Base-by-base conservation (phyloP, 1,284 basidiomycete genomes). In the Tetrapyrgos nigripes region DNA sequence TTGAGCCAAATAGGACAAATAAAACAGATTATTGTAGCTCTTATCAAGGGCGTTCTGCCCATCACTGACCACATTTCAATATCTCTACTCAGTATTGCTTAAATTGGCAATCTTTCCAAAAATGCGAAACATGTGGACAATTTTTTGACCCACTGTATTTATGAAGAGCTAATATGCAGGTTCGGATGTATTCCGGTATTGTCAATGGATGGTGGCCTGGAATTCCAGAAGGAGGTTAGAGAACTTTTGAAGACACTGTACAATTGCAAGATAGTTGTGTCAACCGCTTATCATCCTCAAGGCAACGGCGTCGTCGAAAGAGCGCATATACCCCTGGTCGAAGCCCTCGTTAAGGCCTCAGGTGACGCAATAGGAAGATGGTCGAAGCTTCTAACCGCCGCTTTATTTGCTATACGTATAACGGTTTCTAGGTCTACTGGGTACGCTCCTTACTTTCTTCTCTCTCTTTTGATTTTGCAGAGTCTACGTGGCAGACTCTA, bases 251-350 rank as follows among this genome's bases (percentile, higher is more conserved):
- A 55, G 9, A 55, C 57, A 9, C 63, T 65, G 23, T 74, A 74
- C 45, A 40, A 57, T 1, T 62, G 74, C 21, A 55, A 46, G 0
- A 56, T 69, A 2, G 65, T 76, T 9, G 35, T 69, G 2, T 70
- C 66, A 5, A 64, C 69, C 0, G 55, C 70, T 0, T 76, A 74
- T 50, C 69, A 76, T 53, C 71, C 70, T 0, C 55, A 75, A 57
- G 73, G 70, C 5, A 76, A 76, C 44, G 74, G 65, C 0, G 56
- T 66, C 0, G 64, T 68, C 0, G 75, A 78, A 59, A 59, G 68
- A 0, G 47, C 58, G 3, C 70, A 74, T 49, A 62, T 68, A 21
- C 65, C 67, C 0, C 45, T 76, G 0, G 57, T 63, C 0, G 53
- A 67, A 9, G 62, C 65, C 0, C 19, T 77, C 1, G 55, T 68